A percentile compares a stretch with the other conserved stretches of the same genome.
phyloP scores from a whole-genome alignment of 768 basidiomycete genomes.

The Tubosaeta sp. region DNA sequence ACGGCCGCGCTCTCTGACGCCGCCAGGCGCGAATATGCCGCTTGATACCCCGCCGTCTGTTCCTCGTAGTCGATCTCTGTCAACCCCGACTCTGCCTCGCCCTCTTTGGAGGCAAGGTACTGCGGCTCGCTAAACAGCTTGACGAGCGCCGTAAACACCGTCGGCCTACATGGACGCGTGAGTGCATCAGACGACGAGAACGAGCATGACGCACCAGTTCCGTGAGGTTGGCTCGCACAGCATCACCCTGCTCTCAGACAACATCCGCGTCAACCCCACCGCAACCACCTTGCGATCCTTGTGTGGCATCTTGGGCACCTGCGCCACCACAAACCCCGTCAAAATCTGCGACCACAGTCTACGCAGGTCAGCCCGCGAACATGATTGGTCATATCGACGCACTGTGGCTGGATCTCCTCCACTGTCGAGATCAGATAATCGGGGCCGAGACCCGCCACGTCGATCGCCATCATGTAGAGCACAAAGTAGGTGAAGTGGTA shows the following conservation, averaged over 20 bases:
- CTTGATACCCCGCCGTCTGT: slow-evolving; percentile 87
- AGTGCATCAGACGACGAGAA: background rate
- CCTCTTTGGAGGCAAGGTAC: slow-evolving; percentile 54
- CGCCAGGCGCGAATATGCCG: slow-evolving; percentile 87
- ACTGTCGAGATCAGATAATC: slow-evolving; percentile 75
- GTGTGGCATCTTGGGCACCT: slow-evolving; percentile 72
- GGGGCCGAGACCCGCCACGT: slow-evolving; percentile 68
- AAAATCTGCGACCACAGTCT: slow-evolving; percentile 82
- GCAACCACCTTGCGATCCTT: slow-evolving; percentile 84
- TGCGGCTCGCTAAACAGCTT: slow-evolving; percentile 78
- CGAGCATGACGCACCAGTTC: slow-evolving; percentile 50
- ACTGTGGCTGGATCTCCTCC: slow-evolving; percentile 86
- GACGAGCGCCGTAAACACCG: slow-evolving; percentile 62
- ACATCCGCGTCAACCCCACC: slow-evolving; percentile 73
- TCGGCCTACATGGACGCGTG: slow-evolving; percentile 47
- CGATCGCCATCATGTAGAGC: slow-evolving; percentile 69
- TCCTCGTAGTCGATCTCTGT: slow-evolving; percentile 89
- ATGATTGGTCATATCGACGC: background rate
- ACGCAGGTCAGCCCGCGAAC: background rate
- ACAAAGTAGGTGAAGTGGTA: slow-evolving; percentile 81
- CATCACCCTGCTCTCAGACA: slow-evolving; percentile 74
- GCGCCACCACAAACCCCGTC: slow-evolving; percentile 71
- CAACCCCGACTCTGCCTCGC: slow-evolving; percentile 42
- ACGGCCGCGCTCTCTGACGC: slow-evolving; percentile 59
- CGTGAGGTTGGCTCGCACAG: slow-evolving; percentile 56